Evolutionary conservation across 352 stramenopile genomes (phyloP).

Genomic region (Lagenidium giganteum): DNA sequence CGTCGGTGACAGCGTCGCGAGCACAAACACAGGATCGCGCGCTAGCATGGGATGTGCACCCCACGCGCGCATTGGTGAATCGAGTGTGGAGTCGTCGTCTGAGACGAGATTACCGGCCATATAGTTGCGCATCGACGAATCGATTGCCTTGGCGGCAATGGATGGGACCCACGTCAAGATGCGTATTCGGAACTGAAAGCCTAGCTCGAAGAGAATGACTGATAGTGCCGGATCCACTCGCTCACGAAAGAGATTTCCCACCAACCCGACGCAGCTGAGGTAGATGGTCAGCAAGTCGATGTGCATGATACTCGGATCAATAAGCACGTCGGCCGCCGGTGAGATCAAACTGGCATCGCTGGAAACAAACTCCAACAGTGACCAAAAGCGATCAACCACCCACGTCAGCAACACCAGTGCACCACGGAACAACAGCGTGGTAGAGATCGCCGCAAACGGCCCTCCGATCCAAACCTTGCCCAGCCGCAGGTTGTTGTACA

Average conservation of each 20-base stretch:
- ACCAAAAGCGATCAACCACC: conserved; percentile 16
- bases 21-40: background rate
- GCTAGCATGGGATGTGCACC: background rate
- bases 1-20: background rate
- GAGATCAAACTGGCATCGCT: conserved; percentile 6
- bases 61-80: conserved; percentile 1
- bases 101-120: background rate
- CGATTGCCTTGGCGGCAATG: background rate
- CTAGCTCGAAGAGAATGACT: background rate
- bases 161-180: background rate
- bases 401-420: conserved; percentile 6
- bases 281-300: conserved; percentile 15
- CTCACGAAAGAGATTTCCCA: background rate
- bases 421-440: background rate
- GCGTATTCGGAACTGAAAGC: conserved; percentile 9
- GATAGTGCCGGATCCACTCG: conserved; percentile 1
- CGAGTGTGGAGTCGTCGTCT: background rate
- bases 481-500: conserved; percentile 4
- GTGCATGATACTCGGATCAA: conserved; percentile 17
- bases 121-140: background rate
- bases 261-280: background rate
- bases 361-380: conserved; percentile 5
- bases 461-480: conserved; percentile 14
- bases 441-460: conserved; percentile 11
- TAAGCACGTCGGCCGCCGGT: conserved; percentile 1